These are phyloP conservation scores for Saccharomyces eubayanus DNA, from an alignment of 805 yeast genomes.

Conservation along the genomic window DNA sequence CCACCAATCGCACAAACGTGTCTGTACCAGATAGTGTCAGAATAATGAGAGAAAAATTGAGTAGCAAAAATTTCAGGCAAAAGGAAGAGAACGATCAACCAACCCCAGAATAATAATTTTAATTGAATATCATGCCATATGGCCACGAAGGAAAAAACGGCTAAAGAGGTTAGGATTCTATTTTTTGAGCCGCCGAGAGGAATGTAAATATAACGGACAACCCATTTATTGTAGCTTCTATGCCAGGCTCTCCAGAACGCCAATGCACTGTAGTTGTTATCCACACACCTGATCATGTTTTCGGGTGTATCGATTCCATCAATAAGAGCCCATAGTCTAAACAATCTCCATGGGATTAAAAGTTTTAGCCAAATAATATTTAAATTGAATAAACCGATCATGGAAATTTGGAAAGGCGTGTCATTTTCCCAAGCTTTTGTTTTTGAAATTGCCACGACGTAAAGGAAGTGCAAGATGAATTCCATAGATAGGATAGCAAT, in stretches of 20 bases:
- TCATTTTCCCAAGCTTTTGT: constrained; percentile 84
- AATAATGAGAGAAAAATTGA: constrained; percentile 32
- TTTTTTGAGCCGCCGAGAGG: constrained; percentile 81
- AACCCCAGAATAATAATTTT: constrained; percentile 86
- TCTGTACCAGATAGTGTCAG: constrained; percentile 59
- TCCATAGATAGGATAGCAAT: constrained; percentile 86
- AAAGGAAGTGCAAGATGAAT: constrained; percentile 72
- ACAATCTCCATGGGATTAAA: constrained; percentile 91
- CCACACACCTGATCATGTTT: constrained; percentile 93
- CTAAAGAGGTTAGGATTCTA: constrained; percentile 65
- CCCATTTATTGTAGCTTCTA: constrained; percentile 86
- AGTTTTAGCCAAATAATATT: constrained; percentile 90
- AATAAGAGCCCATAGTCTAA: constrained; percentile 84
- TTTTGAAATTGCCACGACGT: constrained; percentile 88
- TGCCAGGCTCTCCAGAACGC: constrained; percentile 99
- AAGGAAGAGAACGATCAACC: constrained; percentile 81
- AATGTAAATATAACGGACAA: constrained; percentile 75
- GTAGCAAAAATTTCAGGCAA: constrained; percentile 76
- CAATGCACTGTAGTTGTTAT: constrained; percentile 83
- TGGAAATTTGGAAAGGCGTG: constrained; percentile 85
- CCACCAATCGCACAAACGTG: constrained; percentile 82
- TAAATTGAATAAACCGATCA: constrained; percentile 87
- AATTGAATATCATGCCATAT: constrained; percentile 97
- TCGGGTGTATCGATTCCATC: constrained; percentile 96
- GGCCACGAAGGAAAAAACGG: constrained; percentile 92